Percentiles rank a stretch among this genome's conserved stretches.
Evolutionary conservation across 1,284 basidiomycete species (phyloP).

Genomic region (Papiliotrema terrestris): DNA sequence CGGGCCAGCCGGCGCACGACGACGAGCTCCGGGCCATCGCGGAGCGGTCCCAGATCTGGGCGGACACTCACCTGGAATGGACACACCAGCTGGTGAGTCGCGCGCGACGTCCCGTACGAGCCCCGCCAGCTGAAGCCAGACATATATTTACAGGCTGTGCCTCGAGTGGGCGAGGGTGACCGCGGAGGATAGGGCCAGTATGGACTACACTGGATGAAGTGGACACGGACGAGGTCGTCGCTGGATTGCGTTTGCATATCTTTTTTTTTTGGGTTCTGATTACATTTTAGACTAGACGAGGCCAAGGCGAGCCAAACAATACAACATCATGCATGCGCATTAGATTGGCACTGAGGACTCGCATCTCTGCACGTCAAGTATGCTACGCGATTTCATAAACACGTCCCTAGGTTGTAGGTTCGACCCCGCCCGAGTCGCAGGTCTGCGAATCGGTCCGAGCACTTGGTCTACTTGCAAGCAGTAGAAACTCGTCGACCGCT

Average conservation of each 20-base stretch:
- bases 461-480: too few species aligned
- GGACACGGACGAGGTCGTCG: not conserved
- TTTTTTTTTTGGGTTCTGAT: not conserved
- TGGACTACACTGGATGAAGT: slow-evolving; percentile 2
- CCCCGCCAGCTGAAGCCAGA: not conserved
- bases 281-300: too few species aligned
- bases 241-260: not conserved
- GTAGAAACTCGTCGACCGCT: too few species aligned
- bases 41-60: not conserved
- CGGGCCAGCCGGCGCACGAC: slow-evolving; percentile 2
- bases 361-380: too few species aligned
- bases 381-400: too few species aligned
- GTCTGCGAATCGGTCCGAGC: too few species aligned
- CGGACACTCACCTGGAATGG: slow-evolving; percentile 1
- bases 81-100: not conserved
- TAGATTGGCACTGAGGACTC: too few species aligned
- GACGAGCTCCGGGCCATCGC: slow-evolving; percentile 3
- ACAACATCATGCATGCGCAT: too few species aligned
- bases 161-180: slow-evolving; percentile 8
- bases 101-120: not conserved
- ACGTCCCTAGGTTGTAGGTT: too few species aligned
- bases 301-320: too few species aligned
- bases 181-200: not conserved
- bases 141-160: slow-evolving; percentile 5
- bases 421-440: too few species aligned